These are phyloP conservation scores for Sonneratia caseolaris DNA, from an alignment of 345 rosid species.

Conservation along the genomic window DNA sequence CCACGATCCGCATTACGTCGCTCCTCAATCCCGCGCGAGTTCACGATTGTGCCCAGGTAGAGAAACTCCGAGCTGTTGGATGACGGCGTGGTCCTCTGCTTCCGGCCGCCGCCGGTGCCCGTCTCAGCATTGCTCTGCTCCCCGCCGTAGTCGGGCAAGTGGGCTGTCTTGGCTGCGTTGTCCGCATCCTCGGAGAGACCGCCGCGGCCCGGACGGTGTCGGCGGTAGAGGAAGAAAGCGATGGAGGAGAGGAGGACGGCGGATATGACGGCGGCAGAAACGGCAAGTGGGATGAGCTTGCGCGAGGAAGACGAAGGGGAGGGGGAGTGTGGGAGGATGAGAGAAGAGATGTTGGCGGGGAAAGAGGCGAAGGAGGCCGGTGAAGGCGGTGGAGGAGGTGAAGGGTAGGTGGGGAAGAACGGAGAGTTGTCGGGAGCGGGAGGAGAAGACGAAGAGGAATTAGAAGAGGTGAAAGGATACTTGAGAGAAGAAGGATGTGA, in stretches of 20 bases:
- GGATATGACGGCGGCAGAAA: conserved; percentile 35
- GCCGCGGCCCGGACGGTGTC: conserved; percentile 31
- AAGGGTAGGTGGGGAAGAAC: conserved; percentile 65
- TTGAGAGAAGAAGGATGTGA: conserved; percentile 30
- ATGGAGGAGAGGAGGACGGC: conserved; percentile 38
- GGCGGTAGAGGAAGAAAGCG: conserved; percentile 34
- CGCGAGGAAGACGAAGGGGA: conserved; percentile 61
- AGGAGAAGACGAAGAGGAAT: conserved; percentile 17
- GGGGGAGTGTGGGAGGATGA: conserved; percentile 67
- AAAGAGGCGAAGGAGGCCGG: conserved; percentile 68
- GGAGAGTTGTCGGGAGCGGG: conserved; percentile 54
- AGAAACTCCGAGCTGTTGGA: conserved; percentile 63
- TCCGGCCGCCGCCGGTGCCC: conserved; percentile 11
- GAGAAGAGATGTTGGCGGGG: conserved; percentile 89
- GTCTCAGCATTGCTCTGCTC: conserved; percentile 13
- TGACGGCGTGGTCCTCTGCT: conserved; percentile 28
- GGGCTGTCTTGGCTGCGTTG: conserved; percentile 31
- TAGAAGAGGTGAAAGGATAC: conserved; percentile 38
- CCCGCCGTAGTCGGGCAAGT: conserved; percentile 6
- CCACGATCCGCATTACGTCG: conserved; percentile 10
- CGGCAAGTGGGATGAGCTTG: conserved; percentile 54
- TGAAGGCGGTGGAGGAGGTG: conserved; percentile 63
- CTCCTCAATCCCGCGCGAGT: neutral
- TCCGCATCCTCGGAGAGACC: conserved; percentile 29
- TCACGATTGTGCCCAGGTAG: conserved; percentile 1